Conservation (phyloP, 176 grass and related monocot species). For the Hyparrhenia diplandra region DNA sequence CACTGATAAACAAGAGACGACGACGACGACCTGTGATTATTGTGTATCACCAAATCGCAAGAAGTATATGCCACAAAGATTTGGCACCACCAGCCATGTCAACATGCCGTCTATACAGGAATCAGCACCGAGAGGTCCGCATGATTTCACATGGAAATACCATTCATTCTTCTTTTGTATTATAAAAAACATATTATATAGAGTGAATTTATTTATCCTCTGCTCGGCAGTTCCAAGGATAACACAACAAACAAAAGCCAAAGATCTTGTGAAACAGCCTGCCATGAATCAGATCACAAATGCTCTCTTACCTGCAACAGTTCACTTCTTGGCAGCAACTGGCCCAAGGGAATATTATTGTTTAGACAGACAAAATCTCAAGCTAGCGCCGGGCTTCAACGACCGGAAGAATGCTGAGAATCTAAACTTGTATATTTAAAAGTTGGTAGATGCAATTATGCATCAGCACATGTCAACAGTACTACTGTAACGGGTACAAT, state of each 20-base stretch:
- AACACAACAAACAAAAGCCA: background rate
- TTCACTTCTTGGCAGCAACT: slow-evolving; percentile 27
- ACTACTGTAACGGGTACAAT: background rate
- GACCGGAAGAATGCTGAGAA: slow-evolving; percentile 24
- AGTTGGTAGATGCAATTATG: slow-evolving; percentile 27
- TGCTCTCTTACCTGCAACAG: slow-evolving; percentile 14
- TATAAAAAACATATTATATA: background rate
- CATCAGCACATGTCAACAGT: slow-evolving; percentile 1
- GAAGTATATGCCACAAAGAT: slow-evolving; percentile 26
- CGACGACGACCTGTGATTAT: background rate
- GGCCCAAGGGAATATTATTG: background rate
- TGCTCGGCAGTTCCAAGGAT: slow-evolving; percentile 4
- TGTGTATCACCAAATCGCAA: background rate
- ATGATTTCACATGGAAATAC: slow-evolving; percentile 45
- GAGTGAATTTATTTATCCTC: background rate
- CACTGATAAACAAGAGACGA: background rate
- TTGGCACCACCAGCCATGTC: slow-evolving; percentile 12
- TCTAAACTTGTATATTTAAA: slow-evolving; percentile 8
- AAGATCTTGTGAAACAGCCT: background rate
- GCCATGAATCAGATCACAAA: slow-evolving; percentile 11
- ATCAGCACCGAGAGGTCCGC: background rate
- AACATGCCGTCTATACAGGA: background rate
- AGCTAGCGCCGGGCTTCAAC: background rate
- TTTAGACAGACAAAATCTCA: background rate
- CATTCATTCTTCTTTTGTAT: background rate